Evolutionary conservation across 495 filamentous ascomycete genomes (phyloP).

Genomic region (Darksidea phi): DNA sequence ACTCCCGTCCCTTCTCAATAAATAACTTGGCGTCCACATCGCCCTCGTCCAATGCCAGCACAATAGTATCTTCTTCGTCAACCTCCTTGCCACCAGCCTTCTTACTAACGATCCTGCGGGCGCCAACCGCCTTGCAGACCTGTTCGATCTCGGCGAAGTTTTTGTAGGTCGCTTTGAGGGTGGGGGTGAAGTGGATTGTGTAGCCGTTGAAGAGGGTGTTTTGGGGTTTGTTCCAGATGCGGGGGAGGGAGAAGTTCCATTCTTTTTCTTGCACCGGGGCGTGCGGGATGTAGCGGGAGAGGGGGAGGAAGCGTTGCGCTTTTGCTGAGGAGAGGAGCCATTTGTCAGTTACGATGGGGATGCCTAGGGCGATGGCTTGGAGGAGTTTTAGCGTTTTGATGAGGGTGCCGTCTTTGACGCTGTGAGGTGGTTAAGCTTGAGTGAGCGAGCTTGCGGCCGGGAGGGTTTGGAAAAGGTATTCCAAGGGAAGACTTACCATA

Average conservation of each 20-base stretch:
- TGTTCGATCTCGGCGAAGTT: slow-evolving; percentile 41
- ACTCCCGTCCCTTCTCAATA: slow-evolving; percentile 12
- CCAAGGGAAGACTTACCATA: slow-evolving; percentile 43
- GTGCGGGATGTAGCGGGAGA: slow-evolving; percentile 34
- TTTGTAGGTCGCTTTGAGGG: slow-evolving; percentile 39
- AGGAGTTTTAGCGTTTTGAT: slow-evolving; percentile 46
- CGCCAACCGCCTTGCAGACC: slow-evolving; percentile 39
- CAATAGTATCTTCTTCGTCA: slow-evolving; percentile 10
- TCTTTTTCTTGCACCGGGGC: slow-evolving; percentile 39
- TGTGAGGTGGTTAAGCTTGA: slow-evolving; percentile 12
- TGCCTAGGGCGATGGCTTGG: slow-evolving; percentile 39
- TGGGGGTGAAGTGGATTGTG: slow-evolving; percentile 42
- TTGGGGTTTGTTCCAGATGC: slow-evolving; percentile 35
- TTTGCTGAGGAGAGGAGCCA: slow-evolving; percentile 42
- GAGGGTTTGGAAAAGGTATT: too few relatives aligned
- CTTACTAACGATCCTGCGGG: slow-evolving; percentile 15
- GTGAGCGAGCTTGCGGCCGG: too few relatives aligned
- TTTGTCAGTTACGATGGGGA: slow-evolving; percentile 44
- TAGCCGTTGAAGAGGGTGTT: slow-evolving; percentile 35
- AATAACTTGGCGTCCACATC: slow-evolving; percentile 19
- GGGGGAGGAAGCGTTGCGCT: slow-evolving; percentile 33
- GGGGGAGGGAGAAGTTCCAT: slow-evolving; percentile 40
- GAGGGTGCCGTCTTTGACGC: slow-evolving; percentile 42
- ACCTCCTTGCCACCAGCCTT: slow-evolving; percentile 17
- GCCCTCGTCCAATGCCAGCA: slow-evolving; percentile 20